Conservation (phyloP, 225 moss, liverwort and hornwort genomes). For the Lunularia cruciata region DNA sequence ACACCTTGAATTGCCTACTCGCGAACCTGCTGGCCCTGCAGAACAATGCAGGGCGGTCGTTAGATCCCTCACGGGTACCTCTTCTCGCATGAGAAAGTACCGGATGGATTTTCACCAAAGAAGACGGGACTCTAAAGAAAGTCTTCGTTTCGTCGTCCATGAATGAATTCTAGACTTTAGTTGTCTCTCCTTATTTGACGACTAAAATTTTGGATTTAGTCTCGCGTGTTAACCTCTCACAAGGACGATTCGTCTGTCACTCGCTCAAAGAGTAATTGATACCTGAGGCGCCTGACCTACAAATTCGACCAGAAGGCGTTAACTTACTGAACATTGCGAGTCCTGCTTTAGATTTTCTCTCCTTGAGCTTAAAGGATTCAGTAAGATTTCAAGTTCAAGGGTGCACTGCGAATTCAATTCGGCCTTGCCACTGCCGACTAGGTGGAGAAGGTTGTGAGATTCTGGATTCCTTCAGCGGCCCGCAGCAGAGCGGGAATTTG, state of each 20-base stretch:
- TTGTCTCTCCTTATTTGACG: conserved; percentile 21
- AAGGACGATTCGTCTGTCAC: background rate
- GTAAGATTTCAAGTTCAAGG: background rate
- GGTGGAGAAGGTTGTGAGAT: background rate
- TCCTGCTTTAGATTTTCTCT: too few species aligned
- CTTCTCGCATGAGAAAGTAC: conserved; percentile 11
- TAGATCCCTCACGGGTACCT: background rate
- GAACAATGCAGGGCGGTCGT: conserved; percentile 14
- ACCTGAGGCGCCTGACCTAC: background rate
- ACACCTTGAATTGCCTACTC: background rate
- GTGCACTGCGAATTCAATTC: background rate
- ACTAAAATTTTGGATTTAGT: background rate
- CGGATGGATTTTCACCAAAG: conserved; percentile 12
- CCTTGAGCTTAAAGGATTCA: too few species aligned
- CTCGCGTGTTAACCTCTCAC: background rate
- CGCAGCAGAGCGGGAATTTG: background rate
- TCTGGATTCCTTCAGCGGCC: background rate
- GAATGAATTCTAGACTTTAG: conserved; percentile 1
- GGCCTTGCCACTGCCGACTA: background rate
- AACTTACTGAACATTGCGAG: too few species aligned
- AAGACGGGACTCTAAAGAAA: background rate
- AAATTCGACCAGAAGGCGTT: background rate
- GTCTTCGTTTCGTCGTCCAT: background rate
- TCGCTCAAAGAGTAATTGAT: background rate
- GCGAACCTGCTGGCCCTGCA: background rate